Percentiles rank a stretch among this genome's conserved stretches.
Evolutionary conservation across 352 stramenopile species (phyloP).

Genomic region (Pythium pyrilobum): DNA sequence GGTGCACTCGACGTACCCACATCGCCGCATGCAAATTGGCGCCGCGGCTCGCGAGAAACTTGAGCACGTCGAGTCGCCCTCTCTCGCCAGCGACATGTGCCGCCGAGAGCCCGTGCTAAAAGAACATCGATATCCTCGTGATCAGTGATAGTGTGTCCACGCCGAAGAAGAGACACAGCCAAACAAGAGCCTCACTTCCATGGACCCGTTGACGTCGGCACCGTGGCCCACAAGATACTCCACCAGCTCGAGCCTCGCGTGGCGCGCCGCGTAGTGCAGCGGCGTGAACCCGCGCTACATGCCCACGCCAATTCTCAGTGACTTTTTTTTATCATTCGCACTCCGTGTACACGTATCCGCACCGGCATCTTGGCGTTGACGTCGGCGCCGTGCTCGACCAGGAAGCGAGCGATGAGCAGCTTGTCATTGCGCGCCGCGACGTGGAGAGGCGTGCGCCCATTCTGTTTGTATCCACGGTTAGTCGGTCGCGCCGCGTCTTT

Average conservation of each 20-base stretch:
- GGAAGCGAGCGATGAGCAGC: constrained; percentile 4
- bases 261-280: constrained; percentile 14
- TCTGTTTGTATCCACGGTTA: background rate
- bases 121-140: background rate
- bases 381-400: constrained; percentile 9
- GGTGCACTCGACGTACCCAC: background rate
- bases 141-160: background rate
- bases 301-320: too few relatives aligned
- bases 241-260: constrained; percentile 10
- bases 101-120: constrained; percentile 9
- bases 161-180: background rate
- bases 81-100: constrained; percentile 11
- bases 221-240: constrained; percentile 12
- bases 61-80: constrained; percentile 4
- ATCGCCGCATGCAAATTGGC: constrained; percentile 5
- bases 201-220: constrained; percentile 10
- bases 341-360: background rate
- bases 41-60: constrained; percentile 3
- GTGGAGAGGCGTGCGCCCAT: constrained; percentile 11
- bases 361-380: constrained; percentile 18
- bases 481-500: too few relatives aligned
- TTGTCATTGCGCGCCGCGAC: constrained; percentile 12
- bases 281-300: constrained; percentile 10
- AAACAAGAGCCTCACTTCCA: constrained; percentile 1
- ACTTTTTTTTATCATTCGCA: too few relatives aligned